phyloP scores from a whole-genome alignment of 2,329 filamentous ascomycete species.

The Diaporthe caulivora region DNA sequence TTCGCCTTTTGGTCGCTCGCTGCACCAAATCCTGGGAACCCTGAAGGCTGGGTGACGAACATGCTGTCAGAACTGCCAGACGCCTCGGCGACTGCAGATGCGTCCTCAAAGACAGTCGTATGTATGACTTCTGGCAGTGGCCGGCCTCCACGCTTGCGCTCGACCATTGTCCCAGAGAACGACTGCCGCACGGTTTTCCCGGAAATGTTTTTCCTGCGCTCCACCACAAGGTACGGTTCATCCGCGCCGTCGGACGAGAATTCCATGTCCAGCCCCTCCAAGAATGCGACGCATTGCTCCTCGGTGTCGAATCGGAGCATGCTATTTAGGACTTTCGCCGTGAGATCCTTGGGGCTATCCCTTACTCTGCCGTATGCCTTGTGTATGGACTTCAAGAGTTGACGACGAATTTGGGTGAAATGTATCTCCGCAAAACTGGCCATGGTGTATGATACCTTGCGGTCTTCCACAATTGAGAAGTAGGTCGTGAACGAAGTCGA shows the following conservation, averaged over 20 bases:
- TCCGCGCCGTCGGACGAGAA: constrained; percentile 58
- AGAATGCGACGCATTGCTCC: constrained; percentile 74
- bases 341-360: constrained; percentile 71
- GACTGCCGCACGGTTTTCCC: constrained; percentile 66
- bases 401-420: constrained; percentile 71
- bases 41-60: constrained; percentile 43
- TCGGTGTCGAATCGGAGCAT: constrained; percentile 77
- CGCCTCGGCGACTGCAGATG: constrained; percentile 32
- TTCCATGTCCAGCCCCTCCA: constrained; percentile 67
- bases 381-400: constrained; percentile 67
- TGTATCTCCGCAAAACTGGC: constrained; percentile 78
- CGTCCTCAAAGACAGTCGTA: constrained; percentile 63
- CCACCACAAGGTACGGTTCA: constrained; percentile 57
- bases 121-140: constrained; percentile 69
- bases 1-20: not conserved
- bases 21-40: constrained; percentile 20
- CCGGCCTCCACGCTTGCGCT: constrained; percentile 67
- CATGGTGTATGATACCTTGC: constrained; percentile 75
- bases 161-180: constrained; percentile 69
- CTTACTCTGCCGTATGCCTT: constrained; percentile 68
- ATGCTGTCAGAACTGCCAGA: constrained; percentile 42
- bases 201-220: constrained; percentile 57
- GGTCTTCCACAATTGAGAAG: constrained; percentile 70
- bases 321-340: constrained; percentile 65
- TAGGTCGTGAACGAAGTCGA: constrained; percentile 65